Evolutionary conservation across 208 protist species (phyloP), one percentile per base, ranked within the genome.

Genomic region (Crithidia brevicula): DNA sequence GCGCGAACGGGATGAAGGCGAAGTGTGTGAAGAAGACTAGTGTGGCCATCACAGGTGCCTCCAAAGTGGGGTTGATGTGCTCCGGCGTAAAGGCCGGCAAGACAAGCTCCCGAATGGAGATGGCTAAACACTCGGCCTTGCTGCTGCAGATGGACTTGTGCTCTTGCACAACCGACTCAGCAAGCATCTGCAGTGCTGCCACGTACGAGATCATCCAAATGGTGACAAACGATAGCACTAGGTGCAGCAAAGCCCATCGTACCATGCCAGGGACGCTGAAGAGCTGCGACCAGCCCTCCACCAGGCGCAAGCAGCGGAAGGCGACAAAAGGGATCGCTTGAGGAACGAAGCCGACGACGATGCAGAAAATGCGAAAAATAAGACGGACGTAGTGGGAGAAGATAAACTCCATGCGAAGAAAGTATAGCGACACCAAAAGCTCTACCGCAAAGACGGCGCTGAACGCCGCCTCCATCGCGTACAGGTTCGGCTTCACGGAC

Each of bases 161-260:
- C 36, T 3, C 11, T 11, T 47, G 4, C 16, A 52, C 34, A 27
- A 22, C 13, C 10, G 62, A 25, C 20, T 69, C 22, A 16, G 60
- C 25, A 2, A 82, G 47, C 64, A 83, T 76, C 52, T 88, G 83
- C 36, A 86, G 70, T 7, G 84, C 72, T 30, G 85, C 82, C 43
- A 94, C 85, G 59, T 90, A 94, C 4, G 76, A 50, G 34, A 91
- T 82, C 85, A 91, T 91, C 83, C 83, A 94, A 16, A 91, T 71
- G 1, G 79, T 90, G 1, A 83, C 23, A 36, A 91, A 76, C 3
- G 78, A 77, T 3, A 89, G 36, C 11, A 86, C 30, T 31, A 77
- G 67, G 78, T 90, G 88, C n/a, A 81, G 27, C 30, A 89, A 30
- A 16, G 75, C 75, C 81, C 85, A 94, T 25, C 75, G 69, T 46